Conservation (phyloP, 116 monocot species). For the Zostera marina region DNA sequence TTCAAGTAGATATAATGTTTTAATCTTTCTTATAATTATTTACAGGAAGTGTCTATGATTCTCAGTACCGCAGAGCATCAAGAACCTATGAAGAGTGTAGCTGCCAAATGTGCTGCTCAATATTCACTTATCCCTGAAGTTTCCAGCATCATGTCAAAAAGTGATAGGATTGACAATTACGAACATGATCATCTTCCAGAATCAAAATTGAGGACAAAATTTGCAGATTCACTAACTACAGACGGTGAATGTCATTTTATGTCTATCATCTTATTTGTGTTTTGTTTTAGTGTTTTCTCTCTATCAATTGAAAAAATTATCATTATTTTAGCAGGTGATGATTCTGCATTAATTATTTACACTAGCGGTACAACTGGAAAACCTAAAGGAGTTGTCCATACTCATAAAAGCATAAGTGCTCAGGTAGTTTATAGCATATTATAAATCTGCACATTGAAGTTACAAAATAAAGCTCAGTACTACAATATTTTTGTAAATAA, state of each 20-base stretch:
- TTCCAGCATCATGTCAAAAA: constrained; percentile 11
- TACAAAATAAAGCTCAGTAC: too few relatives aligned
- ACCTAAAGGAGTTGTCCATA: constrained; percentile 98
- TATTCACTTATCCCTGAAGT: constrained; percentile 57
- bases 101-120: constrained; percentile 53
- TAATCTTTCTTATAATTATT: constrained; percentile 5
- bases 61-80: constrained; percentile 85
- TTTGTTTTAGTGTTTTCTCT: not conserved
- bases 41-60: constrained; percentile 79
- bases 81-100: constrained; percentile 63
- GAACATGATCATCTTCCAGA: constrained; percentile 10
- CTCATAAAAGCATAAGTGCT: constrained; percentile 60
- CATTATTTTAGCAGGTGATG: constrained; percentile 20
- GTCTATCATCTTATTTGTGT: not conserved
- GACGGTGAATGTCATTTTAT: constrained; percentile 24
- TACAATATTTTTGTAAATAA: too few relatives aligned
- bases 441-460: not conserved
- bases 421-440: constrained; percentile 32
- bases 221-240: constrained; percentile 16
- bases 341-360: constrained; percentile 83
- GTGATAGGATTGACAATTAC: constrained; percentile 12
- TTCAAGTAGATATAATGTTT: not conserved
- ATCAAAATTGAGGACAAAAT: constrained; percentile 21
- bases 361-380: constrained; percentile 99
- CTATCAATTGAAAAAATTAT: not conserved